Conservation (phyloP, 495 filamentous ascomycete species). For the Annulohypoxylon stygium region DNA sequence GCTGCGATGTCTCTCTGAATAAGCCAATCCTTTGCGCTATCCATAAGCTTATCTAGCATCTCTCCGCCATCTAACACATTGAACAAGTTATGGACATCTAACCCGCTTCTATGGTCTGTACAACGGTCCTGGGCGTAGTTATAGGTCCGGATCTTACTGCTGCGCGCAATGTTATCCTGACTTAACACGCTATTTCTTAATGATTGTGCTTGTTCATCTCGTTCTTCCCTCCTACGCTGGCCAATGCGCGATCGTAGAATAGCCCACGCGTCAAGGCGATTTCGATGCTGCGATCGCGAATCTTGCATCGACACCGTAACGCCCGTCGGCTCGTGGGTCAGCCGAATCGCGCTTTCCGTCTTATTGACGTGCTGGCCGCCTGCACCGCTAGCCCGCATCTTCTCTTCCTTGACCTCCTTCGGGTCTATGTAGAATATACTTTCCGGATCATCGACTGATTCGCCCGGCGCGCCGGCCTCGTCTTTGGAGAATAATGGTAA, state of each 20-base stretch:
- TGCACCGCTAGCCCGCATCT: constrained; percentile 91
- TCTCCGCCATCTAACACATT: constrained; percentile 81
- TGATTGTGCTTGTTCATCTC: constrained; percentile 82
- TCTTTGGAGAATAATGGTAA: constrained; percentile 83
- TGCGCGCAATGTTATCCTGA: constrained; percentile 85
- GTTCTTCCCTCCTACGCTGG: constrained; percentile 80
- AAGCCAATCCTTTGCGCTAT: constrained; percentile 85
- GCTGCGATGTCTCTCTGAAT: constrained; percentile 79
- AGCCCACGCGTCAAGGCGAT: constrained; percentile 87
- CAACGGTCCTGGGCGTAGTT: constrained; percentile 94
- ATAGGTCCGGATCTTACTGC: constrained; percentile 95
- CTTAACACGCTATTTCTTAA: constrained; percentile 80
- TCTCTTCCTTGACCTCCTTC: constrained; percentile 85
- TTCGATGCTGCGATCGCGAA: constrained; percentile 87
- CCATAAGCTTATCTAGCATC: constrained; percentile 80
- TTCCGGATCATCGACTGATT: constrained; percentile 82
- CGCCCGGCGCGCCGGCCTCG: constrained; percentile 62
- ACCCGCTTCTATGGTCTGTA: constrained; percentile 90
- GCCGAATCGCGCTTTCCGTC: constrained; percentile 92
- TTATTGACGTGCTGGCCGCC: constrained; percentile 99
- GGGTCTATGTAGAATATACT: constrained; percentile 92
- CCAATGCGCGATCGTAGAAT: constrained; percentile 86
- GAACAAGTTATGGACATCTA: constrained; percentile 84
- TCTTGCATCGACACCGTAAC: constrained; percentile 93
- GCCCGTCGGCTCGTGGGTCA: constrained; percentile 91